Base-by-base conservation (phyloP, 2,329 filamentous ascomycete genomes). In the Microsporum audouinii region DNA sequence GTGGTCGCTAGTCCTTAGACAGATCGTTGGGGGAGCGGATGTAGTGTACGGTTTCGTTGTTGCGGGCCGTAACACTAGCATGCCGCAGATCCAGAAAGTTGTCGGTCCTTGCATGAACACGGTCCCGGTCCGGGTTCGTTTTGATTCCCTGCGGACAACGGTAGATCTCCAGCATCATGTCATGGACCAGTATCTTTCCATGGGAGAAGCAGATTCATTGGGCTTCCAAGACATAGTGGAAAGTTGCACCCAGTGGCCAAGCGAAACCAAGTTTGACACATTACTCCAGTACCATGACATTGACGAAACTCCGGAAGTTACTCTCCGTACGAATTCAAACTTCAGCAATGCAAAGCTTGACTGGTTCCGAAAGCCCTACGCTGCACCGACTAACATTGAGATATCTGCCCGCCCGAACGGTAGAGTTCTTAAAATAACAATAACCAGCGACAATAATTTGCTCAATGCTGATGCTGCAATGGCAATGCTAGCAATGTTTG, bases 21-120 rank as follows among this genome's bases (percentile, higher is more conserved):
- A 76, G 0, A 77, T 77, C 7, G 74, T 80, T 0, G 64, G 65
- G 0, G 66, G 71, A 5, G 71, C 70, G 3, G 82, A 85, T 66
- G 78, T 85, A 55, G 75, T 80, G 3, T 85, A 85, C 64, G 82
- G 82, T 56, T 81, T 83, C 66, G 81, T 85, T 1, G 81, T 83
- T 17, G 81, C 78, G 57, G 83, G 83, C 0, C 80, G 83, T 57
- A 81, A 80, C 68, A 76, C 81, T 31, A 78, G 78, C 63, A 72
- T 82, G 1, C 69, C 75, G 23, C 72, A 74, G 62, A 76, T 77
- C 7, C 79, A 82, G 61, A 70, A 73, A 57, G 79, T 85, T 61
- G 75, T 80, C 38, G 84, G 83, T 0, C 82, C 83, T 0, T 83
- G 81, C 61, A 84, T 82, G 79, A 82, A 85, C 67, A 83, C 84